Percentiles rank a stretch among this genome's conserved stretches.
Conservation (phyloP, 2,329 filamentous ascomycete species). For the Nothomitra cinnamomea region DNA sequence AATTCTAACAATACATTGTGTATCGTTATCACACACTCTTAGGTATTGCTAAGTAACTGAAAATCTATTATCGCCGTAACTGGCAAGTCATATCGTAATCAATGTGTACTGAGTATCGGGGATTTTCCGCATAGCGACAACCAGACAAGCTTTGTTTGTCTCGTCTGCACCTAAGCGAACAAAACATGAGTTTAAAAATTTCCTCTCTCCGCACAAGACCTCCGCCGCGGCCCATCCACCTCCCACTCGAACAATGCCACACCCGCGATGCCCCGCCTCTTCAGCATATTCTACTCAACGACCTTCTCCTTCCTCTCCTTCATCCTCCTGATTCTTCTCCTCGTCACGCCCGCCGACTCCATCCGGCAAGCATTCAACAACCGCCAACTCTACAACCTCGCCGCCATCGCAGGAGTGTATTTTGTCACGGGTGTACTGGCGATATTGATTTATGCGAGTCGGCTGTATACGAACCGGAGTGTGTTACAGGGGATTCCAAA, state of each 20-base stretch:
- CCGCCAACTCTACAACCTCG: slow-evolving; percentile 58
- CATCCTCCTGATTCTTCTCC: slow-evolving; percentile 53
- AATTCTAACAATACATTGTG: neutral
- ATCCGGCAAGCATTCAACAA: slow-evolving; percentile 60
- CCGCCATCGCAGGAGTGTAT: slow-evolving; percentile 64
- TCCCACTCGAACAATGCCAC: too few species aligned
- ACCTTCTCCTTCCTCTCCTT: slow-evolving; percentile 63
- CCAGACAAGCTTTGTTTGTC: neutral
- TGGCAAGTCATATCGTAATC: neutral
- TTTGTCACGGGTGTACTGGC: slow-evolving; percentile 53
- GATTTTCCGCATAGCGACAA: neutral
- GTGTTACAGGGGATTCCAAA: slow-evolving; percentile 73
- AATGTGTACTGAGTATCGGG: neutral
- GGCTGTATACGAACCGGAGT: slow-evolving; percentile 75
- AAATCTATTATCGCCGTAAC: too few species aligned
- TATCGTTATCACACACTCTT: too few species aligned
- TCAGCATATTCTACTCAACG: slow-evolving; percentile 65
- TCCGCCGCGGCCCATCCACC: too few species aligned
- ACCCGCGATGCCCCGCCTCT: slow-evolving; percentile 31
- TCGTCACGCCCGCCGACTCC: slow-evolving; percentile 64
- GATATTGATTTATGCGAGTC: slow-evolving; percentile 58
- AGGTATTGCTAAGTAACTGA: too few species aligned
- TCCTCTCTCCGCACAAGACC: too few species aligned
- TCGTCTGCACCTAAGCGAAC: too few species aligned
- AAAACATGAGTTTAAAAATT: neutral